A percentile compares a stretch with the other conserved stretches of the same genome.
These are phyloP conservation scores for Thalassiosira hispida DNA, from an alignment of 352 stramenopile genomes.

Conservation along the genomic window DNA sequence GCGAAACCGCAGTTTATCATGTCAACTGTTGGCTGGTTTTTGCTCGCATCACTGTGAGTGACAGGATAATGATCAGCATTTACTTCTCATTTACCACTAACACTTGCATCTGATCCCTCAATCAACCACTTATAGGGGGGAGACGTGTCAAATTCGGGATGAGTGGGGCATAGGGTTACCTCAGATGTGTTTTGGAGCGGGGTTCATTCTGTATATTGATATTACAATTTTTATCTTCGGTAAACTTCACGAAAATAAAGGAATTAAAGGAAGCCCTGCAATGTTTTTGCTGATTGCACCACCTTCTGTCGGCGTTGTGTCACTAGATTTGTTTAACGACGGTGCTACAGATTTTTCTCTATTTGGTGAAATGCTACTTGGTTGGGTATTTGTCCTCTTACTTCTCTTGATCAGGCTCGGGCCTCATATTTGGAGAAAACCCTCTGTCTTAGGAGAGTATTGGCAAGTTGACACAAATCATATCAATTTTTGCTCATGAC, in stretches of 20 bases:
- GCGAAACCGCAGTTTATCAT: slow-evolving; percentile 53
- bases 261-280: slow-evolving; percentile 28
- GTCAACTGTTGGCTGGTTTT: slow-evolving; percentile 52
- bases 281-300: slow-evolving; percentile 51
- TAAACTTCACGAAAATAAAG: slow-evolving; percentile 27
- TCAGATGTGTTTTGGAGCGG: slow-evolving; percentile 48
- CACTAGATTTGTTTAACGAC: slow-evolving; percentile 35
- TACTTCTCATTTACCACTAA: no score
- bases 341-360: slow-evolving; percentile 16
- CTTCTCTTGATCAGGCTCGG: slow-evolving; percentile 41
- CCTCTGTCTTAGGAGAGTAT: slow-evolving; percentile 47
- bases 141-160: slow-evolving; percentile 27
- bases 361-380: slow-evolving; percentile 23
- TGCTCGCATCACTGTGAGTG: slow-evolving; percentile 33
- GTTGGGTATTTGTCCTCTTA: slow-evolving; percentile 40
- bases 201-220: slow-evolving; percentile 50
- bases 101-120: not conserved
- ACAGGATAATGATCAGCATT: no score
- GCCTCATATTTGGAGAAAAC: slow-evolving; percentile 18
- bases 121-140: slow-evolving; percentile 1
- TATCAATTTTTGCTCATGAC: slow-evolving; percentile 4
- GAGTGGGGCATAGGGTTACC: slow-evolving; percentile 43
- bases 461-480: not conserved
- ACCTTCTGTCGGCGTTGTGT: slow-evolving; percentile 33
- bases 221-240: slow-evolving; percentile 43